Evolutionary conservation across 1,284 basidiomycete genomes (phyloP).

Genomic region (Malassezia arunalokei): DNA sequence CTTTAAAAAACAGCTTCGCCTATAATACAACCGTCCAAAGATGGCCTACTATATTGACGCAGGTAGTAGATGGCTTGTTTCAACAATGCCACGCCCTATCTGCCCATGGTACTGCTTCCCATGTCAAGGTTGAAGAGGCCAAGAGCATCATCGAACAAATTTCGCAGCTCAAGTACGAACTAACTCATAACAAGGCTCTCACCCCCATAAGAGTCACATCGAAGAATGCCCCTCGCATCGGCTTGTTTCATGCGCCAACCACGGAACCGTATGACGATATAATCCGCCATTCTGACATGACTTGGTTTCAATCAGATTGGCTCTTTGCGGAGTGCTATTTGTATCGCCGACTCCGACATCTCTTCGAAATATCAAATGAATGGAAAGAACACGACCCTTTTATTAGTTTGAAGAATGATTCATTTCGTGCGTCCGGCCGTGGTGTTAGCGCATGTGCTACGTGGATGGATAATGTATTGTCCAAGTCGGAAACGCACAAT

Average conservation of each 20-base stretch:
- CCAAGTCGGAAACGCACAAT: constrained; percentile 14
- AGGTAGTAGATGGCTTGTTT: constrained; percentile 62
- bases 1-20: constrained; percentile 47
- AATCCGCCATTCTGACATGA: constrained; percentile 49
- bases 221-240: constrained; percentile 13
- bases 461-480: constrained; percentile 28
- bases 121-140: constrained; percentile 55
- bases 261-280: constrained; percentile 27
- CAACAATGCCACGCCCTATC: constrained; percentile 46
- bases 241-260: constrained; percentile 53
- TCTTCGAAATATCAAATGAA: constrained; percentile 59
- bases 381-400: constrained; percentile 81
- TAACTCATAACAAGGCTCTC: constrained; percentile 66
- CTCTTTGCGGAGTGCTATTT: constrained; percentile 72
- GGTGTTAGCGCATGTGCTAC: constrained; percentile 51
- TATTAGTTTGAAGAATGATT: constrained; percentile 63
- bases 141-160: constrained; percentile 67
- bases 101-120: constrained; percentile 44
- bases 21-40: constrained; percentile 56
- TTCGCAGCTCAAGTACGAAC: constrained; percentile 74
- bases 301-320: constrained; percentile 83
- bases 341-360: constrained; percentile 69
- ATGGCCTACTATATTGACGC: constrained; percentile 82
- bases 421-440: constrained; percentile 65
- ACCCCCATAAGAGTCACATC: constrained; percentile 47